A percentile compares a stretch with the other conserved stretches of the same genome.
Evolutionary conservation across 2,329 filamentous ascomycete species (phyloP).

Genomic region (Dactylellina haptotyla): DNA sequence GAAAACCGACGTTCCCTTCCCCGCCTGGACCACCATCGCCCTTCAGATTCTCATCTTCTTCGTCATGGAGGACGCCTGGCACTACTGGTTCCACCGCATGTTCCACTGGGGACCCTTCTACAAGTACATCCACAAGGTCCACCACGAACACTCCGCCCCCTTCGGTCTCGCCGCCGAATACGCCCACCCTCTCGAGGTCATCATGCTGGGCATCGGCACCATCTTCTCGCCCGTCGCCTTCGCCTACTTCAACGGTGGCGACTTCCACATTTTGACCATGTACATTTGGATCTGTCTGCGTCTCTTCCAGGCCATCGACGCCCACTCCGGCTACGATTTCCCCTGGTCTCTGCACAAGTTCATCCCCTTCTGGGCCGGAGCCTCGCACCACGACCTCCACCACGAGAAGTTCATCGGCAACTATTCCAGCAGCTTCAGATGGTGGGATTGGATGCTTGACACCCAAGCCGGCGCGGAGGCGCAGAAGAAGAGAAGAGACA

Average conservation of each 20-base stretch:
- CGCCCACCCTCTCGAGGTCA: slow-evolving; percentile 95
- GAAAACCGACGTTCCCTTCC: slow-evolving; percentile 88
- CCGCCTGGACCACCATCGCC: slow-evolving; percentile 82
- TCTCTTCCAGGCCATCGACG: slow-evolving; percentile 96
- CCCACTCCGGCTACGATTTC: slow-evolving; percentile 98
- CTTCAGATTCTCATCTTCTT: slow-evolving; percentile 95
- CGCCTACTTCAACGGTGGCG: slow-evolving; percentile 77
- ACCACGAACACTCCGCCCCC: slow-evolving; percentile 97
- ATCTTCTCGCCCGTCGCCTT: slow-evolving; percentile 84
- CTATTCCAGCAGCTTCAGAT: slow-evolving; percentile 96
- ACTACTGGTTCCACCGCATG: slow-evolving; percentile 94
- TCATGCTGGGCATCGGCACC: slow-evolving; percentile 88
- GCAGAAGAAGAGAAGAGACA: slow-evolving; percentile 81
- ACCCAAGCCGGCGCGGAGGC: slow-evolving; percentile 93
- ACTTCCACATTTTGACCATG: slow-evolving; percentile 97
- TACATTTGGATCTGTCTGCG: slow-evolving; percentile 94
- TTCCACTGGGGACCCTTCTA: slow-evolving; percentile 96
- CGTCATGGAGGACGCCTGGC: slow-evolving; percentile 94
- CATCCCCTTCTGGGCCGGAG: slow-evolving; percentile 97
- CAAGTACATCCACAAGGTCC: slow-evolving; percentile 97
- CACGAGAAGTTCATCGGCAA: slow-evolving; percentile 99
- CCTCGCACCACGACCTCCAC: slow-evolving; percentile 94
- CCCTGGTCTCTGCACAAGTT: slow-evolving; percentile 96
- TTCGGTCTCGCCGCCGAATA: slow-evolving; percentile 98
- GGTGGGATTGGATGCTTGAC: slow-evolving; percentile 96